Percentiles rank a stretch among this genome's conserved stretches.
These are phyloP conservation scores for Chlamydomonas eustigma DNA, from an alignment of 139 green algal species.

Conservation along the genomic window DNA sequence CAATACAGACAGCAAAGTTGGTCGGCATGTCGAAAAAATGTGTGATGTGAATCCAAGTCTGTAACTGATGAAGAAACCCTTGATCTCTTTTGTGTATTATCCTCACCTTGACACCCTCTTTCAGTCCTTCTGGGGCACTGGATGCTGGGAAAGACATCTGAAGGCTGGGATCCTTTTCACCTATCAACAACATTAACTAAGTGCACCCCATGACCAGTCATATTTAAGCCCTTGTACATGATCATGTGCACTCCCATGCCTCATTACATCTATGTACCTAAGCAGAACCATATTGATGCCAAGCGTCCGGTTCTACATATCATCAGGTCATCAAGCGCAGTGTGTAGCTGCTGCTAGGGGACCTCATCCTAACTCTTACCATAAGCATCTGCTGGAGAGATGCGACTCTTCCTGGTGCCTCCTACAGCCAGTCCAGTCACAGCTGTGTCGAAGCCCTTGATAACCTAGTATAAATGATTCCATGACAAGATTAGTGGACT, in stretches of 20 bases:
- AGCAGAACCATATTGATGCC: background rate
- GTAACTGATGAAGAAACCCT: background rate
- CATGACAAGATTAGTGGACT: too few relatives aligned
- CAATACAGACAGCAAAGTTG: too few relatives aligned
- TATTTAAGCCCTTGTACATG: background rate
- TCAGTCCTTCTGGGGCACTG: background rate
- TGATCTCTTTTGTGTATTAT: background rate
- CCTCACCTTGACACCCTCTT: background rate
- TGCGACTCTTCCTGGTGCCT: conserved; percentile 38
- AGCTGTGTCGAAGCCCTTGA: conserved; percentile 64
- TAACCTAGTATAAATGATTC: too few relatives aligned
- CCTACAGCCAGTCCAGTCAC: conserved; percentile 59
- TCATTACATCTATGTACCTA: background rate
- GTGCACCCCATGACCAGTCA: background rate
- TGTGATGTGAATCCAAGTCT: conserved; percentile 3
- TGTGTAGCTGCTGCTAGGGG: background rate
- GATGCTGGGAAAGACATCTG: background rate
- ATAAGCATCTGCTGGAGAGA: conserved; percentile 28
- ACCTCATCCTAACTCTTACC: background rate
- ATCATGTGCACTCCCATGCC: background rate
- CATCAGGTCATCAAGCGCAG: background rate
- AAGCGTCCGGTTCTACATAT: background rate
- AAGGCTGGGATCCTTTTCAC: background rate
- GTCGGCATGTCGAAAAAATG: background rate
- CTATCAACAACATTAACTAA: background rate